Evolutionary conservation across 148 eudicot genomes (phyloP).

Genomic region (Agrostemma githago): DNA sequence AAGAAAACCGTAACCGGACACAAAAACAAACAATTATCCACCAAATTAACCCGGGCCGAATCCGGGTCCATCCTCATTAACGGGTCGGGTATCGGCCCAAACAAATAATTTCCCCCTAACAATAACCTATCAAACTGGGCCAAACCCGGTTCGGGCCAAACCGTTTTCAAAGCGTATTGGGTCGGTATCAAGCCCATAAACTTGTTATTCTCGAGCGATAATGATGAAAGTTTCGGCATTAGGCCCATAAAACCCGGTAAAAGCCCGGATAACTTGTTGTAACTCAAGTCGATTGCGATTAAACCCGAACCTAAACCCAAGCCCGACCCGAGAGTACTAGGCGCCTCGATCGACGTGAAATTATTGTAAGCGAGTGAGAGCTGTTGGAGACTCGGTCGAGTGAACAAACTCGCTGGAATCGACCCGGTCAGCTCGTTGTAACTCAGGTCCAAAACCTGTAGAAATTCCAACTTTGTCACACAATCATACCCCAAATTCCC

Average conservation of each 20-base stretch:
- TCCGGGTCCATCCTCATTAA: conserved; percentile 50
- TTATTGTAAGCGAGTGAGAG: conserved; percentile 38
- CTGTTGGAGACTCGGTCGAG: conserved; percentile 63
- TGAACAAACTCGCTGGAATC: conserved; percentile 53
- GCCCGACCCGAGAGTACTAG: conserved; percentile 24
- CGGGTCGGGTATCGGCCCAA: conserved; percentile 73
- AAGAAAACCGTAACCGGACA: conserved; percentile 59
- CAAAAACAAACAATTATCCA: conserved; percentile 65
- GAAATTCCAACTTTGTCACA: conserved; percentile 10
- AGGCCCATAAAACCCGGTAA: conserved; percentile 68
- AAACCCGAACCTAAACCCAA: conserved; percentile 31
- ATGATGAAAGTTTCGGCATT: conserved; percentile 65
- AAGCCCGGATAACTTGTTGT: conserved; percentile 50
- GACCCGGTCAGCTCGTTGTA: conserved; percentile 56
- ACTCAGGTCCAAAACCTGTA: conserved; percentile 86
- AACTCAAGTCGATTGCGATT: conserved; percentile 66
- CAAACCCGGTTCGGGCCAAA: conserved; percentile 37
- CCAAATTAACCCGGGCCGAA: conserved; percentile 47
- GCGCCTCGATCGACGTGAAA: conserved; percentile 25
- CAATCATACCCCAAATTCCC: conserved; percentile 35
- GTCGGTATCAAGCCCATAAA: conserved; percentile 70
- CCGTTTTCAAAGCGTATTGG: conserved; percentile 49
- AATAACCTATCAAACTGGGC: conserved; percentile 62
- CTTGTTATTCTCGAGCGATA: conserved; percentile 59
- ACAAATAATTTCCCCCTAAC: conserved; percentile 75